These are phyloP conservation scores for Zygnema circumcarinatum DNA, from an alignment of 139 green algal species.

Conservation along the genomic window DNA sequence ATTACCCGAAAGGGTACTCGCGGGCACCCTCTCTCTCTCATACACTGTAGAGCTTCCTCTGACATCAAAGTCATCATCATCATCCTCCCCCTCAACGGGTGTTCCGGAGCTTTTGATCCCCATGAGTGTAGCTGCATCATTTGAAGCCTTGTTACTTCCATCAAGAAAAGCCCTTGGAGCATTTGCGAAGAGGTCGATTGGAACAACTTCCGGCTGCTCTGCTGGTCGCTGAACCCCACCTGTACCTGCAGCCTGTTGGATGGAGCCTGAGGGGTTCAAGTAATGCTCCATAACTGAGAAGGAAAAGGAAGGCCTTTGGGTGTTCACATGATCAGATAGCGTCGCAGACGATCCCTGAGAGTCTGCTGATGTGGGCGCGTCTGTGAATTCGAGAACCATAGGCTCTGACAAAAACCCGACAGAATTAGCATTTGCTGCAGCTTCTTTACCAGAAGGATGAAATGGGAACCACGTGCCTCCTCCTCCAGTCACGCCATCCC, in stretches of 20 bases:
- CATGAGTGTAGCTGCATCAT: background rate
- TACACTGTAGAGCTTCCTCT: background rate
- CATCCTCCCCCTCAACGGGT: background rate
- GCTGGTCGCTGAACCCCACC: background rate
- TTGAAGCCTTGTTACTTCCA: background rate
- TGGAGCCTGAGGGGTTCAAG: background rate
- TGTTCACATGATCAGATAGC: too few relatives aligned
- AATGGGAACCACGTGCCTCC: background rate
- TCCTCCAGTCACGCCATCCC: too few relatives aligned
- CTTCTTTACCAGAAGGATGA: background rate
- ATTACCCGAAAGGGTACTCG: too few relatives aligned
- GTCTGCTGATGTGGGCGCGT: background rate
- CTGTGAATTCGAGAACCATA: background rate
- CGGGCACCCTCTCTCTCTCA: background rate
- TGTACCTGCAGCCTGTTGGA: background rate
- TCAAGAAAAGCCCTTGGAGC: background rate
- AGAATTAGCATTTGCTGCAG: background rate
- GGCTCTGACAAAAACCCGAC: background rate
- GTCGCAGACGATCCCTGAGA: too few relatives aligned
- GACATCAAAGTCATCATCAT: background rate
- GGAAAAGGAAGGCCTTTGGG: background rate
- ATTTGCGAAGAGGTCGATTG: background rate
- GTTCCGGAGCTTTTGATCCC: background rate
- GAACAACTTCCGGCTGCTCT: background rate
- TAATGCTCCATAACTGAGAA: background rate